A percentile compares a stretch with the other conserved stretches of the same genome.
Evolutionary conservation across 2,329 filamentous ascomycete genomes (phyloP).

Genomic region (Nakataea oryzae): DNA sequence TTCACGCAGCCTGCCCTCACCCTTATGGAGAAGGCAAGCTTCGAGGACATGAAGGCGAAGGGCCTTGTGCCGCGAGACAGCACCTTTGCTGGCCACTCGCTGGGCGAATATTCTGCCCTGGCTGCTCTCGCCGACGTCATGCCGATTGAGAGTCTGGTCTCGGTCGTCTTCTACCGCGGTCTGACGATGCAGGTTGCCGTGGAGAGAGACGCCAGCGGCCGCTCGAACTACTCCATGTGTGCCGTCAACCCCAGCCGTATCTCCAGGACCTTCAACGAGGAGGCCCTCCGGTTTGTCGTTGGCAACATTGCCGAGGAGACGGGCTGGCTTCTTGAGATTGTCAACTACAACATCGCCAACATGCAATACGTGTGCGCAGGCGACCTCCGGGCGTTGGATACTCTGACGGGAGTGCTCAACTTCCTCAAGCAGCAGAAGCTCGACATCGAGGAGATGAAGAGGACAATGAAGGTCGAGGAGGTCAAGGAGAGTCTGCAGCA

Average conservation of each 20-base stretch:
- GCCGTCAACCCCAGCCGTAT: slow-evolving; percentile 98
- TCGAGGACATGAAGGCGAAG: slow-evolving; percentile 98
- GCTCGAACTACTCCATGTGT: slow-evolving; percentile 99
- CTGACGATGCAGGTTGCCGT: slow-evolving; percentile 99
- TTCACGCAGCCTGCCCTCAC: slow-evolving; percentile 97
- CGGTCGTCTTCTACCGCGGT: slow-evolving; percentile 97
- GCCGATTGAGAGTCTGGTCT: slow-evolving; percentile 98
- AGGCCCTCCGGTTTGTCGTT: slow-evolving; percentile 92
- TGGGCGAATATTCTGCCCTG: slow-evolving; percentile 95
- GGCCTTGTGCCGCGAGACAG: slow-evolving; percentile 92
- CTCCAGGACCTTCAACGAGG: slow-evolving; percentile 97
- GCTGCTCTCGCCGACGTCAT: slow-evolving; percentile 95
- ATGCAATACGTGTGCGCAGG: slow-evolving; percentile 67
- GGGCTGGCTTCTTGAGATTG: slow-evolving; percentile 93
- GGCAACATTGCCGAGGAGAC: slow-evolving; percentile 92
- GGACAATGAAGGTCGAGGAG: slow-evolving; percentile 76
- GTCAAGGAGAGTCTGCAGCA: slow-evolving; percentile 82
- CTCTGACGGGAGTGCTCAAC: slow-evolving; percentile 74
- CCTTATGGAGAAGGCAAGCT: slow-evolving; percentile 98
- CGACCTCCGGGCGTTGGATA: slow-evolving; percentile 61
- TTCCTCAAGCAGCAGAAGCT: slow-evolving; percentile 95
- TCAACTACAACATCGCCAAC: slow-evolving; percentile 84
- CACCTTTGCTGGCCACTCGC: slow-evolving; percentile 94
- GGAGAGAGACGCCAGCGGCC: slow-evolving; percentile 83
- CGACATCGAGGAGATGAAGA: slow-evolving; percentile 87